Evolutionary conservation across 352 stramenopile species (phyloP), one percentile per base, ranked within the genome.

Genomic region (Phytopythium montanum): DNA sequence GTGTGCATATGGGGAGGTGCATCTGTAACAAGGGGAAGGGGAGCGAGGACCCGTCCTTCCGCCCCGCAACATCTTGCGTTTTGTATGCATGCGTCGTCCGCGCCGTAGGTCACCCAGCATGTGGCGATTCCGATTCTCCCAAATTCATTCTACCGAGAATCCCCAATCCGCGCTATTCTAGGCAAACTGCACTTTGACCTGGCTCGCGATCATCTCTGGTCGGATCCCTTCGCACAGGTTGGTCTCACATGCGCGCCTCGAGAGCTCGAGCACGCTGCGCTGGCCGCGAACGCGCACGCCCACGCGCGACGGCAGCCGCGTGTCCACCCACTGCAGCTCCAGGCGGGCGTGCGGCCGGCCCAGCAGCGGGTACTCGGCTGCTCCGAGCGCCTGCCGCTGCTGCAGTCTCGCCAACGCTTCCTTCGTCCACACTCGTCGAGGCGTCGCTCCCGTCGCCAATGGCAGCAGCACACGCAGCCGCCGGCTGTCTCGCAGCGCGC

Each of bases 251-350:
- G 59, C 71, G 71, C 44, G 66, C 70, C 25, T 75, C 59, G 44
- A 68, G 2, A 36, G 31, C 31, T 36, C 64, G 42, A 72, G 62
- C 33, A 64, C 63, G 9, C 56, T 16, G 45, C 42, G 59, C 26
- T 73, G 61, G 9, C 66, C 65, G 29, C 70, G 64, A 49, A 78
- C 59, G 38, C 64, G 70, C 50, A 87, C 76, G 7, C 60, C 64
- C 12, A 87, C 77, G 55, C 66, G 64, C 5, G 77, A 80, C 13
- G 75, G 77, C 63, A 87, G 62, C 18, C 73, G 77, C 42, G 77
- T 84, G 66, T 87, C 77, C 61, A 87, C 77, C 75, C 75, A 84
- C 59, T 87, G 77, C 42, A 87, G 51, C 62, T 85, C 73, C 25
- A 87, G 31, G 12, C 79, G 61, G 33, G 85, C 18, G 34, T 85